Evolutionary conservation across 768 basidiomycete species (phyloP).

Genomic region (Termitomyces sp.): DNA sequence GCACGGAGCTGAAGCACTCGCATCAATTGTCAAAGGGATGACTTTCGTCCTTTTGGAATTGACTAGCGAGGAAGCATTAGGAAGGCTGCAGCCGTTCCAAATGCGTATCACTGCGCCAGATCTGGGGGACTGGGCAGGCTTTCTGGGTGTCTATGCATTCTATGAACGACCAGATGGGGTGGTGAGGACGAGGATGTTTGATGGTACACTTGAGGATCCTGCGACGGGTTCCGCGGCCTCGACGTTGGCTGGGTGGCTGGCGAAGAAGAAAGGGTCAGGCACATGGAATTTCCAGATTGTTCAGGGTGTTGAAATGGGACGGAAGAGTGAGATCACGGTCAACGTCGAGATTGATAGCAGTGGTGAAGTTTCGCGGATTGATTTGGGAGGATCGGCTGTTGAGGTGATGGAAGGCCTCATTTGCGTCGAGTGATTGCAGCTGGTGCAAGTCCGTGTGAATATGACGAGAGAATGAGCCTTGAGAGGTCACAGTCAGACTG

Average conservation of each 20-base stretch:
- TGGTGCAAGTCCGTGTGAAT: background rate
- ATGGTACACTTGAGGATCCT: slow-evolving; percentile 34
- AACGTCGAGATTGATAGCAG: slow-evolving; percentile 26
- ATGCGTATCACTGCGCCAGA: slow-evolving; percentile 19
- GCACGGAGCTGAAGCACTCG: slow-evolving; percentile 28
- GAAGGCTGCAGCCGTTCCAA: slow-evolving; percentile 21
- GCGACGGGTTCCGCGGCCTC: slow-evolving; percentile 43
- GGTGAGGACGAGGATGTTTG: slow-evolving; percentile 37
- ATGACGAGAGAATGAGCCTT: background rate
- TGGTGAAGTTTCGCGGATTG: slow-evolving; percentile 25
- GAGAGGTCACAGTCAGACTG: background rate
- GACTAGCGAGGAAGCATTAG: slow-evolving; percentile 32
- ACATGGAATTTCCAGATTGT: slow-evolving; percentile 30
- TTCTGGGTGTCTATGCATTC: slow-evolving; percentile 33
- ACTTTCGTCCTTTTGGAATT: slow-evolving; percentile 34
- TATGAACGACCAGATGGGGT: slow-evolving; percentile 25
- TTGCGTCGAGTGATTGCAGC: background rate
- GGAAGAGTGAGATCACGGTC: slow-evolving; percentile 36
- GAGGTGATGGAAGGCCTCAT: slow-evolving; percentile 33
- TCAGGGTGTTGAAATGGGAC: slow-evolving; percentile 43
- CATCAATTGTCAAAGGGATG: slow-evolving; percentile 44
- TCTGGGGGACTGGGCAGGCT: slow-evolving; percentile 34
- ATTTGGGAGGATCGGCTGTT: slow-evolving; percentile 34
- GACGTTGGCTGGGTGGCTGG: slow-evolving; percentile 36
- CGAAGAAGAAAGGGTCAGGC: slow-evolving; percentile 27